phyloP scores from a whole-genome alignment of 495 filamentous ascomycete genomes.

The Aspergillus coremiiformis region DNA sequence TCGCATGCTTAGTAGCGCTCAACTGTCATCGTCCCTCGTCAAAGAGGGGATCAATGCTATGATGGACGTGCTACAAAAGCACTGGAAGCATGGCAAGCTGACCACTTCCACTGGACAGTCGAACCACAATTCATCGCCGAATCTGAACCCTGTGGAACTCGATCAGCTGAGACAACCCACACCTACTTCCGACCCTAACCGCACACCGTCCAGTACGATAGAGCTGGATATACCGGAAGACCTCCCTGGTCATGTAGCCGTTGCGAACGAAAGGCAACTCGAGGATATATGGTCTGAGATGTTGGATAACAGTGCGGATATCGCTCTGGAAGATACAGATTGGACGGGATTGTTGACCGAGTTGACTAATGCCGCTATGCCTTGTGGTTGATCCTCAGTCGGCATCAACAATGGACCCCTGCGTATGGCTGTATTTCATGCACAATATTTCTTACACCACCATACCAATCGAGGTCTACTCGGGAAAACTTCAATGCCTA shows the following conservation, averaged over 20 bases:
- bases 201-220: neutral
- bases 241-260: neutral
- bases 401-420: too few species aligned
- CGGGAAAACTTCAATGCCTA: too few species aligned
- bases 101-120: neutral
- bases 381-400: constrained; percentile 4
- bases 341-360: constrained; percentile 33
- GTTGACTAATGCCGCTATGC: constrained; percentile 18
- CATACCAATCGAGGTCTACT: too few species aligned
- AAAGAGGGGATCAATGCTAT: constrained; percentile 30
- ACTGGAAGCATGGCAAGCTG: constrained; percentile 23
- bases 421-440: too few species aligned
- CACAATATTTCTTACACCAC: too few species aligned
- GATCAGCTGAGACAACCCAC: neutral
- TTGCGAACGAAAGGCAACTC: constrained; percentile 5
- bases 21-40: constrained; percentile 23
- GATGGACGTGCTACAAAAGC: constrained; percentile 29
- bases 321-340: constrained; percentile 19
- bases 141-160: neutral
- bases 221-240: neutral
- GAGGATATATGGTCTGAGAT: constrained; percentile 35
- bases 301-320: constrained; percentile 22
- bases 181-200: neutral
- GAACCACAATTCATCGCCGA: neutral
- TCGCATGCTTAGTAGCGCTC: constrained; percentile 36